Conservation (phyloP, 139 green algal genomes). For the Coccomyxa sp. region DNA sequence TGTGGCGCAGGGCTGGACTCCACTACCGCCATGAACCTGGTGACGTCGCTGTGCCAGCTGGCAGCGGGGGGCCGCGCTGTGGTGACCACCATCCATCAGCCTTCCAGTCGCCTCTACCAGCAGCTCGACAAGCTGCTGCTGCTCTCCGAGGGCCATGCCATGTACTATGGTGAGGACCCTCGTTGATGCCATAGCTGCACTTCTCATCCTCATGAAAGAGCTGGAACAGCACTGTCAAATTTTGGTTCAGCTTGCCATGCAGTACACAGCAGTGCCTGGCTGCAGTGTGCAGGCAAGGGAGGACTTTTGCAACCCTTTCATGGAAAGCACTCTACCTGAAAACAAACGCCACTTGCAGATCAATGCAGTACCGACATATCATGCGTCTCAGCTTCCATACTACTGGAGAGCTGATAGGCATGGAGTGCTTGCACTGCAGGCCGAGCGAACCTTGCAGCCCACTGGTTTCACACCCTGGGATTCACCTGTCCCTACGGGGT, state of each 20-base stretch:
- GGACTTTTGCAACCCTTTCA: no score
- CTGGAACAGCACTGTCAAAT: background rate
- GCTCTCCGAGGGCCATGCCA: conserved; percentile 53
- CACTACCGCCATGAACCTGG: conserved; percentile 86
- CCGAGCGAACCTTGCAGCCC: conserved; percentile 12
- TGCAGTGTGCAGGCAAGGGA: no score
- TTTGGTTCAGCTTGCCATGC: no score
- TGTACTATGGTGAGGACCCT: conserved; percentile 72
- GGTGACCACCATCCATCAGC: conserved; percentile 92
- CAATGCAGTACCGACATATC: no score
- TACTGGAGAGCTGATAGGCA: no score
- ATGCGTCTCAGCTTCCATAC: no score
- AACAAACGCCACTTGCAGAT: no score
- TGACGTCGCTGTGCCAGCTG: conserved; percentile 68
- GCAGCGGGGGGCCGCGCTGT: conserved; percentile 71
- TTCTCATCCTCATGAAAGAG: conserved; percentile 18
- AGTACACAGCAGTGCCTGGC: no score
- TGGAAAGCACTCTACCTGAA: no score
- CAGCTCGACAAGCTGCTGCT: conserved; percentile 74
- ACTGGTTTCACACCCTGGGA: conserved; percentile 60
- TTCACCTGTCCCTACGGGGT: conserved; percentile 61
- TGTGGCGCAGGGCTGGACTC: conserved; percentile 80
- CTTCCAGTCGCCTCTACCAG: conserved; percentile 73
- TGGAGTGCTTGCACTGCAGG: no score
- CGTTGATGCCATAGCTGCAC: background rate